Evolutionary conservation across 208 protist species (phyloP).

Genomic region (Vickermania spadyakhi): DNA sequence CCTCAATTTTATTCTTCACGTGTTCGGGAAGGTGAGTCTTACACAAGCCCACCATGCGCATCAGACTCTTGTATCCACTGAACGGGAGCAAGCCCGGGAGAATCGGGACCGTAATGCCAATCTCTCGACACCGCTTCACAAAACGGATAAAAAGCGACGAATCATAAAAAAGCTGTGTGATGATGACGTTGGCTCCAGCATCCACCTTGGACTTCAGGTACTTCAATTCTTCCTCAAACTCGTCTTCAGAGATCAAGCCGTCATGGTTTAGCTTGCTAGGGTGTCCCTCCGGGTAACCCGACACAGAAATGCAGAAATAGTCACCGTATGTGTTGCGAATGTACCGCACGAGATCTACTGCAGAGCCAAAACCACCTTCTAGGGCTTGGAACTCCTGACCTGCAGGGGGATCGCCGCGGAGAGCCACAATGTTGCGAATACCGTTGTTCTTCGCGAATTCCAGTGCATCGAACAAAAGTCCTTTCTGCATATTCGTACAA

Average conservation of each 20-base stretch:
- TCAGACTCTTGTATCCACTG: constrained; percentile 46
- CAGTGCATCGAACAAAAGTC: constrained; percentile 65
- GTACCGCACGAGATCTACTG: constrained; percentile 91
- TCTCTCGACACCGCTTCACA: constrained; percentile 65
- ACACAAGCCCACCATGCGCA: constrained; percentile 63
- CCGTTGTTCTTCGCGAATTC: constrained; percentile 70
- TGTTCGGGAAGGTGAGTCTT: constrained; percentile 52
- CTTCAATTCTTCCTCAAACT: constrained; percentile 71
- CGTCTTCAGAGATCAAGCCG: constrained; percentile 44
- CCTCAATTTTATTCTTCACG: constrained; percentile 34
- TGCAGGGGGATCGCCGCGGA: constrained; percentile 85
- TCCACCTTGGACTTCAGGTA: constrained; percentile 96
- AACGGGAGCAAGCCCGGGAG: constrained; percentile 94
- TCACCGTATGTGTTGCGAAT: constrained; percentile 92
- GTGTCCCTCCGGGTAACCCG: constrained; percentile 92
- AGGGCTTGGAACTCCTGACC: constrained; percentile 46
- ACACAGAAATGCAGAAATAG: constrained; percentile 93
- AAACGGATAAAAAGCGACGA: constrained; percentile 88
- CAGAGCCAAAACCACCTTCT: constrained; percentile 81
- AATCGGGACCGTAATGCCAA: constrained; percentile 92
- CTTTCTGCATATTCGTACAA: constrained; percentile 88
- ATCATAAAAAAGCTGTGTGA: constrained; percentile 97
- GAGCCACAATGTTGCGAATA: constrained; percentile 95
- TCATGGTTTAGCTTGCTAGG: constrained; percentile 27
- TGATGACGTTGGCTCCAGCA: constrained; percentile 93